phyloP scores from a whole-genome alignment of 2,329 filamentous ascomycete genomes.

The Fusarium foetens region DNA sequence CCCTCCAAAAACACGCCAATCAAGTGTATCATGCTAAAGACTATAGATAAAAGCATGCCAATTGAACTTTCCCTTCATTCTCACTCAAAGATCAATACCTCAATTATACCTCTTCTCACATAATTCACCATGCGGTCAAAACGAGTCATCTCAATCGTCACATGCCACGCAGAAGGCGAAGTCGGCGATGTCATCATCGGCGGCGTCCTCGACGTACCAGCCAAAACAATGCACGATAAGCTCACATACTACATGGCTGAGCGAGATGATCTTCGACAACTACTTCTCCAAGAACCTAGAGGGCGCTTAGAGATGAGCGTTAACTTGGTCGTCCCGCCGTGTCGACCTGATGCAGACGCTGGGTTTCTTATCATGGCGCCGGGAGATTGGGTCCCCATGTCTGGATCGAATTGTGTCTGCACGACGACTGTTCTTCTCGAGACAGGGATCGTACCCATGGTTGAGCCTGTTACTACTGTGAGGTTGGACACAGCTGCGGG shows the following conservation, averaged over 20 bases:
- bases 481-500: conserved; percentile 15
- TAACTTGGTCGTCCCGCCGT: conserved; percentile 24
- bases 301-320: conserved; percentile 17
- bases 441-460: conserved; percentile 56
- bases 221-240: conserved; percentile 61
- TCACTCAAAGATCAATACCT: neutral
- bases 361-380: conserved; percentile 51
- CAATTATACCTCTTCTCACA: neutral
- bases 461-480: conserved; percentile 44
- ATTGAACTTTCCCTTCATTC: neutral
- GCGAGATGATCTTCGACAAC: conserved; percentile 50
- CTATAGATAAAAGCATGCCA: conserved; percentile 6
- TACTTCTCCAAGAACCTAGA: conserved; percentile 5
- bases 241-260: conserved; percentile 54
- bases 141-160: conserved; percentile 46
- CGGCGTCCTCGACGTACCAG: conserved; percentile 56
- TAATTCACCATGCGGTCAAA: conserved; percentile 11
- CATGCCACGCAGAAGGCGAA: conserved; percentile 54
- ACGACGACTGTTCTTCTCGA: conserved; percentile 57
- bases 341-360: conserved; percentile 54
- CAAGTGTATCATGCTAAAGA: neutral
- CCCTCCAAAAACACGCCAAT: neutral
- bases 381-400: conserved; percentile 45
- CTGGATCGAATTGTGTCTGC: conserved; percentile 56
- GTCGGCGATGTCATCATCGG: conserved; percentile 61